A percentile compares a stretch with the other conserved stretches of the same genome.
Evolutionary conservation across 192 early-diverging fungal genomes (phyloP).

Genomic region (Backusella morwellensis): DNA sequence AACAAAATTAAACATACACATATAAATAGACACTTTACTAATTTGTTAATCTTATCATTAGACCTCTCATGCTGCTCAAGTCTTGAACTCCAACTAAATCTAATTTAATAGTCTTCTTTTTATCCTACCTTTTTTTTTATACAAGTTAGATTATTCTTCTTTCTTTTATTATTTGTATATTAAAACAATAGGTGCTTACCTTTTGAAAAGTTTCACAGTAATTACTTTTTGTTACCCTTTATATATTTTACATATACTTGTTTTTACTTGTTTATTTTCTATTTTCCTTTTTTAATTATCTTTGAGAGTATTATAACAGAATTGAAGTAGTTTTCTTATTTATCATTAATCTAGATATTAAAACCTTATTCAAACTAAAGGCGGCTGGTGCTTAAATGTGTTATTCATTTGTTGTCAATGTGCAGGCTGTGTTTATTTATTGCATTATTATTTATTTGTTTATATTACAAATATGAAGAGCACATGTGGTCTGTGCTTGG

Average conservation of each 20-base stretch:
- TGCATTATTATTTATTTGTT: background rate
- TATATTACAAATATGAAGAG: background rate
- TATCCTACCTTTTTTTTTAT: constrained; percentile 4
- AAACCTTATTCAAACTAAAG: background rate
- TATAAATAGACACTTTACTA: background rate
- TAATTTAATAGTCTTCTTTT: background rate
- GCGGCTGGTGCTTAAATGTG: background rate
- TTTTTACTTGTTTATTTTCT: background rate
- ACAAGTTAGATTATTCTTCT: background rate
- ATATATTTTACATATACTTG: background rate
- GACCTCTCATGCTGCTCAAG: constrained; percentile 32
- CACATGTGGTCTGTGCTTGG: background rate
- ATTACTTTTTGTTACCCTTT: constrained; percentile 1
- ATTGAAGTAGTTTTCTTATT: background rate
- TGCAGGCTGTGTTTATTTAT: background rate
- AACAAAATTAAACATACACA: background rate
- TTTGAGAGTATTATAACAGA: background rate
- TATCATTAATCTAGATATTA: background rate
- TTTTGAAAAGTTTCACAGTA: constrained; percentile 7
- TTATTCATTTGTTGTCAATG: background rate
- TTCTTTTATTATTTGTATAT: constrained; percentile 7
- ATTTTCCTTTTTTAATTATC: background rate
- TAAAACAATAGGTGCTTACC: constrained; percentile 4
- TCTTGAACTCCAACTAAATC: constrained; percentile 21
- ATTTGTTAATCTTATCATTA: background rate